A percentile compares a stretch with the other conserved stretches of the same genome.
Evolutionary conservation across 345 rosid genomes (phyloP).

Genomic region (Eucalyptus caleyi): DNA sequence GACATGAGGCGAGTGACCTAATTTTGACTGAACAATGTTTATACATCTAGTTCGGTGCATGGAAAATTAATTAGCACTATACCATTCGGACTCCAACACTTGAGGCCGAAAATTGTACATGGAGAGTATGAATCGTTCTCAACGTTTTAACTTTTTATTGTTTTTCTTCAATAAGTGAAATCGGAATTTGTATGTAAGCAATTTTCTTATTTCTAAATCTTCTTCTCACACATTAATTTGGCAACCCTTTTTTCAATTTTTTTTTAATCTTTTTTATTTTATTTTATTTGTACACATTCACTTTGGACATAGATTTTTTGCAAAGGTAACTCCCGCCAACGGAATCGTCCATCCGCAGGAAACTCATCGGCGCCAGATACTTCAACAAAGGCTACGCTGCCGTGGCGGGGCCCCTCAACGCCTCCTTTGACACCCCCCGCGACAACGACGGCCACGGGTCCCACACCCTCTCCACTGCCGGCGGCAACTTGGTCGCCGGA

Average conservation of each 20-base stretch:
- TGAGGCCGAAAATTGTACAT: too few species aligned
- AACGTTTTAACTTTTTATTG: background rate
- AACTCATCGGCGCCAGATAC: constrained; percentile 57
- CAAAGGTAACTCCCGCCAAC: background rate
- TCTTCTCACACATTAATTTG: background rate
- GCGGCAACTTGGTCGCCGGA: constrained; percentile 39
- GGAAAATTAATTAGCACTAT: too few species aligned
- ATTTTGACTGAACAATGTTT: background rate
- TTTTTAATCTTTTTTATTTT: background rate
- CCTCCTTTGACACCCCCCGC: constrained; percentile 48
- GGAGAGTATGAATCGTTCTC: too few species aligned
- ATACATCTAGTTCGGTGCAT: too few species aligned
- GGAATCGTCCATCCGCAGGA: constrained; percentile 17
- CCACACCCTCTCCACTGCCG: constrained; percentile 88
- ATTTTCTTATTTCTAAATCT: background rate
- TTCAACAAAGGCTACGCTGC: constrained; percentile 40
- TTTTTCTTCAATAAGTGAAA: background rate
- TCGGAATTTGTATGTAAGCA: background rate
- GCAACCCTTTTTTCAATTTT: background rate
- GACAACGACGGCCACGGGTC: constrained; percentile 79
- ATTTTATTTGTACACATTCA: background rate
- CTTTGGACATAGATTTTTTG: background rate
- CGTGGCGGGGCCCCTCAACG: constrained; percentile 25
- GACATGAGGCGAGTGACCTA: background rate
- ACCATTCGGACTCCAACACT: background rate